Conservation (phyloP, 768 basidiomycete genomes). For the Lentinula lateritia region DNA sequence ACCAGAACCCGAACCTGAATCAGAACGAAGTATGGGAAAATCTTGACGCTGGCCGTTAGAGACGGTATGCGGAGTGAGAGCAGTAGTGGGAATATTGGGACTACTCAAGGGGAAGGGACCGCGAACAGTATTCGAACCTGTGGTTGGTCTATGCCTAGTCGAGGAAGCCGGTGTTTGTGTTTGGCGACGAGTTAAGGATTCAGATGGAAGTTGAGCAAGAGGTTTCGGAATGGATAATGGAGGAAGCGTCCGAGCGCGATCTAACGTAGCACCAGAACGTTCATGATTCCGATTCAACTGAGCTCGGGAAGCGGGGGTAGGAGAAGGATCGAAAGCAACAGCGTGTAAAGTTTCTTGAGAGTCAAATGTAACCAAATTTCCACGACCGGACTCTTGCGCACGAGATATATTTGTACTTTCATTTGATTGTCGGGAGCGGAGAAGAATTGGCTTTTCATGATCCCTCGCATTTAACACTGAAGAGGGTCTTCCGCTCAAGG, state of each 20-base stretch:
- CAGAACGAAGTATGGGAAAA: constrained; percentile 33
- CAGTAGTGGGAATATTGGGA: constrained; percentile 56
- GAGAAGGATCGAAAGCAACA: constrained; percentile 32
- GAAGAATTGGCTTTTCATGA: constrained; percentile 18
- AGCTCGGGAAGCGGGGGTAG: constrained; percentile 34
- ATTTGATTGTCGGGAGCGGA: constrained; percentile 13
- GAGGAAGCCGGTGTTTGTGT: not conserved
- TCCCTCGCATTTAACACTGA: constrained; percentile 20
- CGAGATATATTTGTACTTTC: constrained; percentile 9
- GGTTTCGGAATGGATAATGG: constrained; percentile 53
- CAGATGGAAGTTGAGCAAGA: constrained; percentile 55
- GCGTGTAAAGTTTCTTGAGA: constrained; percentile 38
- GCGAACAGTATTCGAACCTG: constrained; percentile 34
- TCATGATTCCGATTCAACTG: constrained; percentile 9
- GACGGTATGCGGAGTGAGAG: constrained; percentile 60
- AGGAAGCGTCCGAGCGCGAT: constrained; percentile 42
- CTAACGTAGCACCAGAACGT: constrained; percentile 18
- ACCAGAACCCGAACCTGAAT: constrained; percentile 25
- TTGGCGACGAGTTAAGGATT: constrained; percentile 23
- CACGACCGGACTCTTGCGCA: constrained; percentile 44
- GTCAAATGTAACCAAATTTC: constrained; percentile 26
- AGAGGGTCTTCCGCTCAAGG: constrained; percentile 24
- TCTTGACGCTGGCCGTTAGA: constrained; percentile 7
- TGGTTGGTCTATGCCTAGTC: not conserved
- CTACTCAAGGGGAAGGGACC: constrained; percentile 48